Conservation (phyloP, 305 asterid species). For the Withania somnifera region DNA sequence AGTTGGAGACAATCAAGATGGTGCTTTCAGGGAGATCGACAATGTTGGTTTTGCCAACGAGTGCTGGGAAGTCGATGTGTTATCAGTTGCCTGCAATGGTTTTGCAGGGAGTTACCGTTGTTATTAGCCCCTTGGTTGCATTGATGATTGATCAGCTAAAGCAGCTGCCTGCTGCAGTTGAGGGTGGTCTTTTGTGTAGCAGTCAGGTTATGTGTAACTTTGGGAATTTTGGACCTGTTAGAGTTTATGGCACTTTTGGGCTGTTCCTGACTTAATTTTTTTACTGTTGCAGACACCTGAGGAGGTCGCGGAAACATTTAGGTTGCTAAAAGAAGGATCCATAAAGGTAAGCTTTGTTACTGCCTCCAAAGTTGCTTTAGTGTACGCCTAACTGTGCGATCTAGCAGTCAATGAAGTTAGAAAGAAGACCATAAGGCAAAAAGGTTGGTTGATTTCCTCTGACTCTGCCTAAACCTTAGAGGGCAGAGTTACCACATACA, state of each 20-base stretch:
- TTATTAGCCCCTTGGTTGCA: slow-evolving; percentile 87
- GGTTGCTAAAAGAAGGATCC: slow-evolving; percentile 59
- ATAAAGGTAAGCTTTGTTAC: slow-evolving; percentile 42
- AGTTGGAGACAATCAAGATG: slow-evolving; percentile 82
- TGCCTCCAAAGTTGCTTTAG: neutral
- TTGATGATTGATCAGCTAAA: slow-evolving; percentile 97
- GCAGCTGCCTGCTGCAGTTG: slow-evolving; percentile 67
- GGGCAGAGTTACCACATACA: neutral
- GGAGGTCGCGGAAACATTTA: slow-evolving; percentile 64
- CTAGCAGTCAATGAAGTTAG: neutral
- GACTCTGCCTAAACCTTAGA: neutral
- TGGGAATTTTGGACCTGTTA: neutral
- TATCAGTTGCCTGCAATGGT: slow-evolving; percentile 84
- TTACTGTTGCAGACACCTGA: slow-evolving; percentile 48
- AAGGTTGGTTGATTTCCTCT: neutral
- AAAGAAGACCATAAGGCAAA: neutral
- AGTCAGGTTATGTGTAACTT: slow-evolving; percentile 54
- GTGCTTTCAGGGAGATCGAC: slow-evolving; percentile 68
- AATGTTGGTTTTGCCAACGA: slow-evolving; percentile 91
- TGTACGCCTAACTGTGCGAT: neutral
- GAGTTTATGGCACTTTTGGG: neutral
- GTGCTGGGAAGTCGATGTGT: slow-evolving; percentile 87
- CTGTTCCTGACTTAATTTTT: slow-evolving; percentile 1
- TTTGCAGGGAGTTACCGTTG: slow-evolving; percentile 71
- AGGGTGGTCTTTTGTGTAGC: slow-evolving; percentile 75